These are phyloP conservation scores for Taphrina pruni DNA, from an alignment of 1,139 yeast species.

Conservation along the genomic window DNA sequence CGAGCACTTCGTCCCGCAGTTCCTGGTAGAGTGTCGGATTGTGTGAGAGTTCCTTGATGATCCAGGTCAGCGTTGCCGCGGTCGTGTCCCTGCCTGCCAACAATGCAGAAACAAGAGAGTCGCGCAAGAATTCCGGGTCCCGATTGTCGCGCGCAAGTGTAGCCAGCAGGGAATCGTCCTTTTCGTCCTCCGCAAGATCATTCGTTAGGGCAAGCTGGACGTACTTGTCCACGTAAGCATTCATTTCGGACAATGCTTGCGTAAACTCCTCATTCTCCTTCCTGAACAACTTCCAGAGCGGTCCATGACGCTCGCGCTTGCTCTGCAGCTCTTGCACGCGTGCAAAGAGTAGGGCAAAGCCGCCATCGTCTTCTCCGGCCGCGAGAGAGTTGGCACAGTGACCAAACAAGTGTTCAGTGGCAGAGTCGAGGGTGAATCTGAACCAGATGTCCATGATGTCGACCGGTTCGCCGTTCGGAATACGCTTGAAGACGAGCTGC, in stretches of 20 bases:
- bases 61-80: constrained; percentile 52
- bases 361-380: constrained; percentile 14
- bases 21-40: constrained; percentile 55
- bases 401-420: constrained; percentile 33
- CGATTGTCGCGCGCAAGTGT: constrained; percentile 25
- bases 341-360: constrained; percentile 29
- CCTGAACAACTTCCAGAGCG: constrained; percentile 17
- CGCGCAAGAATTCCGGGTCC: constrained; percentile 54
- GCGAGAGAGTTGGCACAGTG: constrained; percentile 27
- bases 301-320: constrained; percentile 31
- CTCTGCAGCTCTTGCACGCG: constrained; percentile 26
- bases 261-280: constrained; percentile 46
- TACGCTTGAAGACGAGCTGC: constrained; percentile 54
- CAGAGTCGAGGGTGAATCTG: constrained; percentile 59
- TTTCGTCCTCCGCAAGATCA: constrained; percentile 6
- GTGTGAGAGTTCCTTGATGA: constrained; percentile 58
- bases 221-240: constrained; percentile 27
- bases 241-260: constrained; percentile 7
- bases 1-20: constrained; percentile 55
- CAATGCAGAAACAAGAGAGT: constrained; percentile 60
- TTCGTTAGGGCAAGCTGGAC: constrained; percentile 28
- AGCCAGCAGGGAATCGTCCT: constrained; percentile 34
- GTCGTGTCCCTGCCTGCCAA: constrained; percentile 44
- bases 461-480: constrained; percentile 51
- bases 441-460: constrained; percentile 62